These are phyloP conservation scores for Allium cepa DNA, from an alignment of 106 monocot genomes.

Conservation along the genomic window DNA sequence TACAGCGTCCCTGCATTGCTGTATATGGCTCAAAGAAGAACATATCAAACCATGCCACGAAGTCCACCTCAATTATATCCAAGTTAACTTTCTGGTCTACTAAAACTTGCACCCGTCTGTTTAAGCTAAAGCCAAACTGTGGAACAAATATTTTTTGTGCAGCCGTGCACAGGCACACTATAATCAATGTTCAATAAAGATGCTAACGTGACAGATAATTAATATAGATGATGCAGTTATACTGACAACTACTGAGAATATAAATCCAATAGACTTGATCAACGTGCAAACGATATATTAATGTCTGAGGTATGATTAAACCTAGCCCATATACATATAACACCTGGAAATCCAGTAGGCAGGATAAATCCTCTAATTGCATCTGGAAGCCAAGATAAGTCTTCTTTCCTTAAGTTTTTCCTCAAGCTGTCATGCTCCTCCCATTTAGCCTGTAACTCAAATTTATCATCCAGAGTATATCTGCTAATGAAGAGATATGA, in stretches of 20 bases:
- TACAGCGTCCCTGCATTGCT: too few relatives aligned
- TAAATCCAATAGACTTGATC: neutral
- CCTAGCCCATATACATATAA: neutral
- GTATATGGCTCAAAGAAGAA: too few relatives aligned
- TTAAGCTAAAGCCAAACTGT: too few relatives aligned
- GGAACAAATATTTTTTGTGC: too few relatives aligned
- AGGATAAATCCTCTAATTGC: constrained; percentile 36
- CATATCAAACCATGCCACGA: too few relatives aligned
- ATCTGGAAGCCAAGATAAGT: constrained; percentile 20
- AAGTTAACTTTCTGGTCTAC: too few relatives aligned
- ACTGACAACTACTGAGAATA: neutral
- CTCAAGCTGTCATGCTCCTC: constrained; percentile 8
- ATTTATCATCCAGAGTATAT: constrained; percentile 19
- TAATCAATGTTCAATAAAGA: too few relatives aligned
- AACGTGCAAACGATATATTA: neutral
- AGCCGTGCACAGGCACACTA: too few relatives aligned
- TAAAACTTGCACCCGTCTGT: too few relatives aligned
- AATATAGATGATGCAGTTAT: neutral
- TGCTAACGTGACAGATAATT: neutral
- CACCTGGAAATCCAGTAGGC: constrained; percentile 59
- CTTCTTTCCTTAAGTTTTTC: constrained; percentile 8
- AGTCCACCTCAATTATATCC: too few relatives aligned
- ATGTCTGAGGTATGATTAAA: neutral
- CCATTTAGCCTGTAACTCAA: constrained; percentile 11
- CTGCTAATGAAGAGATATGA: constrained; percentile 13